Evolutionary conservation across 2,329 filamentous ascomycete genomes (phyloP), one percentile per base, ranked within the genome.

Genomic region (Epichloe amarillans): DNA sequence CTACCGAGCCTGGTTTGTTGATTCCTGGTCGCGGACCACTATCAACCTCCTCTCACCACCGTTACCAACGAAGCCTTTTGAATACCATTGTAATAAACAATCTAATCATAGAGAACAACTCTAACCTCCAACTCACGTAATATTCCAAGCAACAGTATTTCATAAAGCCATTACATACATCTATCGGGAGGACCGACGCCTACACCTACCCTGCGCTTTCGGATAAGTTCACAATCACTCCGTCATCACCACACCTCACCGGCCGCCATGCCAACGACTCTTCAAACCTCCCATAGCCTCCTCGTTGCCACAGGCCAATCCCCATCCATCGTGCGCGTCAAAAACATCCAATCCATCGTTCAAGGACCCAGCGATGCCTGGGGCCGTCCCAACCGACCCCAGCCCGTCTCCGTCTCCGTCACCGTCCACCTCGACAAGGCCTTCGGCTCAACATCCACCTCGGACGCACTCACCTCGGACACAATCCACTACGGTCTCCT

Each of bases 401-500:
- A 88, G 65, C 83, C 84, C 7, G 69, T 80, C 10, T 61, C 77
- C 6, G 59, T 88, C 8, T 82, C 80, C 4, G 75, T 79, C 36
- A 72, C 75, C 19, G 71, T 88, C 3, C 73, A 71, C 3, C 73
- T 88, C 53, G 63, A 66, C 14, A 61, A 67, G 7, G 64, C 73
- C 0, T 88, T 88, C 60, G 69, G 68, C 46, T 70, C 74, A 0
- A 78, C 83, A 1, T 79, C 81, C 0, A 59, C 71, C 1, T 64
- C 65, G 4, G 86, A 90, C 66, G 68, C 68, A 8, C 74, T 90
- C 36, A 75, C 79, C 44, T 65, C 66, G n/a, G 84, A 84, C 61
- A 89, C 86, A 2, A 79, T 88, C 23, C 83, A 90, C 67, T 90
- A 90, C 60, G 85, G 86, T 2, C 73, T 70, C 10, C 71, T 89